Evolutionary conservation across 2,329 filamentous ascomycete genomes (phyloP).

Genomic region (Pleurostoma richardsiae): DNA sequence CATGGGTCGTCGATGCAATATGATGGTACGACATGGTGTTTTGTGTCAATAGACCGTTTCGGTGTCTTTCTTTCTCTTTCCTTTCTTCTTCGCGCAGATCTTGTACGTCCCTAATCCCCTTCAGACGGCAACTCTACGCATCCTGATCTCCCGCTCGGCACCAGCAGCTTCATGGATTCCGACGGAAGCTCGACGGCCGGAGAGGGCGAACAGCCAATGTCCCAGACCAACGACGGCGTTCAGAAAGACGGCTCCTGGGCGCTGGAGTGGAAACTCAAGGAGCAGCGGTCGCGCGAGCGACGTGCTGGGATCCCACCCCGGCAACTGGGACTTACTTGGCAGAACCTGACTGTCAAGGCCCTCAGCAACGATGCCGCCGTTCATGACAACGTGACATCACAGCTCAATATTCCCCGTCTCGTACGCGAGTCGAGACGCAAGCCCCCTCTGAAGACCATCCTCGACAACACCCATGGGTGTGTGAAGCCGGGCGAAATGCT

Average conservation of each 20-base stretch:
- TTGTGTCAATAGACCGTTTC: too few species aligned
- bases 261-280: constrained; percentile 41
- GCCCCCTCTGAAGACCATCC: constrained; percentile 57
- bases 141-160: too few species aligned
- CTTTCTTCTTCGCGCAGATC: too few species aligned
- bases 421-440: constrained; percentile 47
- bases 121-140: too few species aligned
- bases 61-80: too few species aligned
- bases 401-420: constrained; percentile 50
- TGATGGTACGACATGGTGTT: too few species aligned
- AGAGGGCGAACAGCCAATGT: too few species aligned
- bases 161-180: too few species aligned
- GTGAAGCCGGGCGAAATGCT: constrained; percentile 71
- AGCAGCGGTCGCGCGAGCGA: constrained; percentile 33
- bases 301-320: constrained; percentile 40
- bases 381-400: constrained; percentile 59
- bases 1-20: too few species aligned
- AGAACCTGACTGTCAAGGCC: constrained; percentile 58
- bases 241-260: constrained; percentile 25
- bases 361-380: constrained; percentile 56
- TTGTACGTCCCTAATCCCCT: too few species aligned
- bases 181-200: too few species aligned
- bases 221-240: too few species aligned
- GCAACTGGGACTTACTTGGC: constrained; percentile 60
- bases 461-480: constrained; percentile 62